Base-by-base conservation (phyloP, 1,139 yeast genomes). In the Sugiyamaella grinbergsii region DNA sequence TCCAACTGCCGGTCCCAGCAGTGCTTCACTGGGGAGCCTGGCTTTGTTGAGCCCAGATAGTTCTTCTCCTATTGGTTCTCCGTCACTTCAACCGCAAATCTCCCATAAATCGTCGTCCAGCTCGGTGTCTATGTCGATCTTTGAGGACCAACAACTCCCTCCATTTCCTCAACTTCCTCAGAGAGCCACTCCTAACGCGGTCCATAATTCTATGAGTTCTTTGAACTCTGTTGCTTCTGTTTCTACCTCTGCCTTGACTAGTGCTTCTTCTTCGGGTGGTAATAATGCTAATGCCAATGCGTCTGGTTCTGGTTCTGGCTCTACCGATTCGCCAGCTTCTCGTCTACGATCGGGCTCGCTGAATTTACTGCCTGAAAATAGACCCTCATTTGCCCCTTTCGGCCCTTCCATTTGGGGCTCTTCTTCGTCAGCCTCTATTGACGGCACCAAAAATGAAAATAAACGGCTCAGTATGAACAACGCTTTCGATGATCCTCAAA, bases 341-440 rank as follows among this genome's bases (percentile, higher is more conserved):
- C 48, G 68, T 26, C 53, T 66, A 38, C 56, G 72, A 23, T 66
- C 71, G 0, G 71, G 71, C 4, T 66, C 71, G 11, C 54, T 69
- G 47, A 69, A 66, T 40, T 52, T 65, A 45, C 63, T 67, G 20
- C 58, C 64, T 0, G 67, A 64, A 26, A 52, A 62, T 16, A 58
- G 63, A 28, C 63, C 67, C 2, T 54, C 61, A 15, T 60, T 61
- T 28, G 58, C 69, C 5, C 65, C 70, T 4, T 65, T 67, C 50
- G 69, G 68, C 13, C 59, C 69, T 8, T 62, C 68, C 6, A 61
- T 68, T 43, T 67, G 70, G 65, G 59, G 49, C 19, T 48, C 47
- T 8, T 33, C 47, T 2, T 56, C 49, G 18, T 48, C 46, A 8
- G 28, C 44, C 4, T 40, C 44, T 3, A 16, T 42, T 4, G 47